Evolutionary conservation across 192 early-diverging fungal species (phyloP).

Genomic region (Chytriomyces sp.): DNA sequence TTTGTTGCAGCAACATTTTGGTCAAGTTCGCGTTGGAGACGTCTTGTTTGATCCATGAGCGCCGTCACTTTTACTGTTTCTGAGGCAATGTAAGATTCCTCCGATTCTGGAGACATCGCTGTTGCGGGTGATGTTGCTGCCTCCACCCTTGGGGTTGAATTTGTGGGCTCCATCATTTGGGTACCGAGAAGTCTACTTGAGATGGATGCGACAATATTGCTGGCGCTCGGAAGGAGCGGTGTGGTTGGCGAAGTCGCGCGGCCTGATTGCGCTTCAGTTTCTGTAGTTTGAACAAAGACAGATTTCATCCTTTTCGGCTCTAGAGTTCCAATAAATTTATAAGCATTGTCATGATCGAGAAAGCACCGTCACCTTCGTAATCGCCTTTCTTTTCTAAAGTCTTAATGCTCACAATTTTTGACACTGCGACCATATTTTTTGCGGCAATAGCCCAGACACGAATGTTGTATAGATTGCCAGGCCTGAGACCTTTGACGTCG

Average conservation of each 20-base stretch:
- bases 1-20: constrained; percentile 10
- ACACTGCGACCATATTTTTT: constrained; percentile 30
- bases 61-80: not conserved
- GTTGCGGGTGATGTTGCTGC: no score
- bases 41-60: not conserved
- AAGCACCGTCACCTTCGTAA: not conserved
- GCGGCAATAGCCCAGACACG: constrained; percentile 45
- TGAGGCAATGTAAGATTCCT: not conserved
- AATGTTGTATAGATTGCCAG: constrained; percentile 26
- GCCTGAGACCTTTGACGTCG: constrained; percentile 29
- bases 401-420: constrained; percentile 29
- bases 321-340: not conserved
- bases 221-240: not conserved
- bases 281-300: not conserved
- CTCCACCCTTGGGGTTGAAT: no score
- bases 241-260: not conserved
- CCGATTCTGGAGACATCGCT: not conserved
- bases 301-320: not conserved
- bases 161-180: no score
- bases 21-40: constrained; percentile 15
- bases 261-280: no score
- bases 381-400: constrained; percentile 18
- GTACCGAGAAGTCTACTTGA: no score
- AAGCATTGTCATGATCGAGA: not conserved
- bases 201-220: no score